These are phyloP conservation scores for Raddia guianensis DNA, from an alignment of 176 grass and related monocot species.

Conservation along the genomic window DNA sequence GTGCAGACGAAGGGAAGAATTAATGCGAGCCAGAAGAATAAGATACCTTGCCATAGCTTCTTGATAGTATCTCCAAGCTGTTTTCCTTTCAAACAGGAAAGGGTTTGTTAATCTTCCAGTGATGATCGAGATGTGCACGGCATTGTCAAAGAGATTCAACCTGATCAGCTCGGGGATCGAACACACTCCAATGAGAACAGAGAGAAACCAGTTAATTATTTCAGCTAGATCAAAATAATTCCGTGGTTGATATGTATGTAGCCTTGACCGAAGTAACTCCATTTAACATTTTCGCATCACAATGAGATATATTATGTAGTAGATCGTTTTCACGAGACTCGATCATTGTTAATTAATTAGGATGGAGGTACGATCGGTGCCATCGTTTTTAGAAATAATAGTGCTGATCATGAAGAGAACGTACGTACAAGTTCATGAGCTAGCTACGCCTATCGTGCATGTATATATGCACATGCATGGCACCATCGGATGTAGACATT, in stretches of 20 bases:
- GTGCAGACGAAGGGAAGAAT: neutral
- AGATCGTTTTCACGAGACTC: neutral
- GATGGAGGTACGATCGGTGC: neutral
- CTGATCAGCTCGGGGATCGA: no score
- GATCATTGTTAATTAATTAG: neutral
- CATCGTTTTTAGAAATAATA: no score
- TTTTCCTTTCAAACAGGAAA: neutral
- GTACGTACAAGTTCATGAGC: no score
- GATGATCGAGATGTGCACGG: neutral
- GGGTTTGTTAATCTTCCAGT: neutral
- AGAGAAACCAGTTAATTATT: no score
- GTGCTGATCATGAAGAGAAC: no score
- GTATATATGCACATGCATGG: neutral
- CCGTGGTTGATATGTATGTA: neutral
- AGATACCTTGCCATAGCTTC: neutral
- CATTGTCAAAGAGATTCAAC: neutral
- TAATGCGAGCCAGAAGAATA: neutral
- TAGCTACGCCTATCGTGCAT: no score
- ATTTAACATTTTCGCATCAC: no score
- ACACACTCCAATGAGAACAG: no score
- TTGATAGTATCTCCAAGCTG: neutral
- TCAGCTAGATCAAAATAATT: neutral
- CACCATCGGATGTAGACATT: constrained; percentile 4
- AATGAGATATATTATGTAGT: no score
- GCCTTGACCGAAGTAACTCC: neutral